phyloP scores from a whole-genome alignment of 805 yeast genomes.

The Geotrichum ghanense region DNA sequence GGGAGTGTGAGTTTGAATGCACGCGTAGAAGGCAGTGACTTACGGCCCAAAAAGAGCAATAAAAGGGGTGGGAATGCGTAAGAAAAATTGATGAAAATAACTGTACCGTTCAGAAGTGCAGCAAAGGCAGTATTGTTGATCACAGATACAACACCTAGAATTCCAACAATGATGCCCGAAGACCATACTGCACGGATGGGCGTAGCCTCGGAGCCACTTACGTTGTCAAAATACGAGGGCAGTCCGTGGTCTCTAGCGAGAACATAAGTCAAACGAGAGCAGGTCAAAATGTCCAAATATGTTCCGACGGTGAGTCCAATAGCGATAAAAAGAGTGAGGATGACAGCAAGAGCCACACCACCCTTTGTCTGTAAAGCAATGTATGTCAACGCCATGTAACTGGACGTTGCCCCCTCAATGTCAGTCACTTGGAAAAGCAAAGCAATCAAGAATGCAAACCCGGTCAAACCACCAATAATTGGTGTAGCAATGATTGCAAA shows the following conservation, averaged over 20 bases:
- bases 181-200: background rate
- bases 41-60: background rate
- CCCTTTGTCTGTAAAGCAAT: background rate
- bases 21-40: background rate
- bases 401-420: background rate
- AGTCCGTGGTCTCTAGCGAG: background rate
- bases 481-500: background rate
- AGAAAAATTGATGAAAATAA: background rate
- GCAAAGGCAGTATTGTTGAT: background rate
- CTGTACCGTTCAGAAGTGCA: conserved; percentile 1
- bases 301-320: background rate
- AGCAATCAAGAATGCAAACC: background rate
- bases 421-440: background rate
- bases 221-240: background rate
- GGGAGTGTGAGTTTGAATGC: background rate
- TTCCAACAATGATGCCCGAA: background rate
- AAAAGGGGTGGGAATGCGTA: background rate
- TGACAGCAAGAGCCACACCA: background rate
- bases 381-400: background rate
- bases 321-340: background rate
- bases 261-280: background rate
- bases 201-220: background rate
- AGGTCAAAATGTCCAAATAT: background rate
- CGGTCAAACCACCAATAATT: background rate
- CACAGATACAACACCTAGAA: background rate